These are phyloP conservation scores for Fusarium sp. DNA, from an alignment of 2,329 filamentous ascomycete species.

Conservation along the genomic window DNA sequence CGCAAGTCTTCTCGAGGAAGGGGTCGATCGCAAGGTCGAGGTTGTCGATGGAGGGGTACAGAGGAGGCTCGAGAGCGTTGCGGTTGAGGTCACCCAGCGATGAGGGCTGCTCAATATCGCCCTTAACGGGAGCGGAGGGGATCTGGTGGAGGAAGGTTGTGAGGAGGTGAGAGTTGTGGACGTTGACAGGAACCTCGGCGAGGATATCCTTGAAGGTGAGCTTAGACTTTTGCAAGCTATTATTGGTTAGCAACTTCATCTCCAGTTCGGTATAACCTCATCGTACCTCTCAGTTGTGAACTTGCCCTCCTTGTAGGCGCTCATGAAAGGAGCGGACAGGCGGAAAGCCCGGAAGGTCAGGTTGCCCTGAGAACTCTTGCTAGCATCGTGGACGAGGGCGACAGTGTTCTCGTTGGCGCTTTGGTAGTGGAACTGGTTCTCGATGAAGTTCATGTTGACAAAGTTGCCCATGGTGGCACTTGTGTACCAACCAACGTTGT, in stretches of 20 bases:
- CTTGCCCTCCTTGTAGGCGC: constrained; percentile 94
- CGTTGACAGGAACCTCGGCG: constrained; percentile 85
- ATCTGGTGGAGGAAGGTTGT: constrained; percentile 96
- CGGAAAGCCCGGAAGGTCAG: constrained; percentile 92
- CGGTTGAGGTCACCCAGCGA: constrained; percentile 82
- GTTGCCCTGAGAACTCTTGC: constrained; percentile 91
- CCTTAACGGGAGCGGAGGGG: constrained; percentile 70
- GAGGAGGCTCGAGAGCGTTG: constrained; percentile 70
- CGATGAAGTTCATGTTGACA: constrained; percentile 91
- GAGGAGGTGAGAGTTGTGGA: constrained; percentile 98
- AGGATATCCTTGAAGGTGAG: constrained; percentile 94
- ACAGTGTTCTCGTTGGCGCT: constrained; percentile 91
- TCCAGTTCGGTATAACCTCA: neutral
- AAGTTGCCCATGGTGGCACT: constrained; percentile 99
- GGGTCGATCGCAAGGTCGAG: constrained; percentile 96
- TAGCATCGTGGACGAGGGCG: constrained; percentile 93
- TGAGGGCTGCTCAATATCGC: constrained; percentile 78
- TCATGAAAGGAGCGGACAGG: constrained; percentile 87
- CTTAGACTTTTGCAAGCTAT: constrained; percentile 91
- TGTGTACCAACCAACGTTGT: constrained; percentile 98
- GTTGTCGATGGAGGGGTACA: constrained; percentile 89
- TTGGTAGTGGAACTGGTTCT: constrained; percentile 98
- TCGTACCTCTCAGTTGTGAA: constrained; percentile 94
- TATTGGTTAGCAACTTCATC: constrained; percentile 22
- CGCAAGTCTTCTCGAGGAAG: constrained; percentile 97